Evolutionary conservation across 495 filamentous ascomycete species (phyloP), one percentile per base, ranked within the genome.

Genomic region (Bryoglossum gracile): DNA sequence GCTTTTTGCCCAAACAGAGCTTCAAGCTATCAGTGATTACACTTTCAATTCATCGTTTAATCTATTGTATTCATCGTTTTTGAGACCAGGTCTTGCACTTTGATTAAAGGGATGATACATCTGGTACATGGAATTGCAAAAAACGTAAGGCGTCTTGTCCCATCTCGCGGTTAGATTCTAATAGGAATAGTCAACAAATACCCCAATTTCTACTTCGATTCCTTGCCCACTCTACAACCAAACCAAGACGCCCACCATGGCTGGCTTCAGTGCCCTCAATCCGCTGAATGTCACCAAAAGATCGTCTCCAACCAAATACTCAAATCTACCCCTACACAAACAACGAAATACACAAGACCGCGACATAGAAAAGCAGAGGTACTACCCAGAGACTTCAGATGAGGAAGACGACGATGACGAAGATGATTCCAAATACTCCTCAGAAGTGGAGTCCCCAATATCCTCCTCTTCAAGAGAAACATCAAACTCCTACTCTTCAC

Each of bases 401-500:
- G n/a, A n/a, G n/a, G n/a, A n/a, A n/a, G 35, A 48, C 1, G 64
- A 69, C 19, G 69, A 74, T 40, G 62, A 65, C 40, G 68, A 71
- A 13, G 61, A 64, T 41, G 66, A 66, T 42, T 67, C 66, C 40
- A 65, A 68, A 41, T 64, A 57, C 22, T 67, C 68, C 8, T 56
- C 59, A 4, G 66, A 67, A 5, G 59, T 61, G 5, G 59, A 62
- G 13, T 68, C 71, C 18, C 66, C 68, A 35, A 67, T 69, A 1
- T 62, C 49, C 22, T 68, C 58, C 0, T n/a, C n/a, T n/a, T 57
- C 58, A 1, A 28, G 72, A 47, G 62, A 70, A 8, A 76, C 72
- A 18, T 78, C 72, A 8, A 67, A 63, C 17, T 81, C 80, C 21
- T 67, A 76, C 30, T 67, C 69, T 1, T 62, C 64, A 2, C 57